A percentile compares a stretch with the other conserved stretches of the same genome.
Evolutionary conservation across 2,329 filamentous ascomycete genomes (phyloP).

Genomic region (Xylariomycetidae sp.): DNA sequence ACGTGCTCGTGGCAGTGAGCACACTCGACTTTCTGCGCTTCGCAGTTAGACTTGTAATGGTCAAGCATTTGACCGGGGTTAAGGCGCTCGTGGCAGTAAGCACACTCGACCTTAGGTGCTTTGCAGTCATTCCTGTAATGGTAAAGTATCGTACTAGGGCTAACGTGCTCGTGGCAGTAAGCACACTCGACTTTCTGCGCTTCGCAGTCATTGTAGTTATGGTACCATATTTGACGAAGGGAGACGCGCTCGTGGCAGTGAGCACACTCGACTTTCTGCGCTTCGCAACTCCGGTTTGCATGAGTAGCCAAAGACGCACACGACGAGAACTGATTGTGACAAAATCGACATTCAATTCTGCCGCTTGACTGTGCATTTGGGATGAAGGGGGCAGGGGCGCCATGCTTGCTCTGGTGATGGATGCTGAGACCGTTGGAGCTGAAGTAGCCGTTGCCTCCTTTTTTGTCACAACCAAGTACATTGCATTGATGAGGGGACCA

Average conservation of each 20-base stretch:
- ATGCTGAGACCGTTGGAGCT: neutral
- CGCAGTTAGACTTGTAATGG: neutral
- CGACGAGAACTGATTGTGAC: too few relatives aligned
- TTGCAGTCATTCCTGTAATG: neutral
- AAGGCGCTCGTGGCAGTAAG: slow-evolving; percentile 1
- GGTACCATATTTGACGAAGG: neutral
- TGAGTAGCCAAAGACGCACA: too few relatives aligned
- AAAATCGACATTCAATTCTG: too few relatives aligned
- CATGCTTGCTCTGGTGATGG: slow-evolving; percentile 6
- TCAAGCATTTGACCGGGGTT: neutral
- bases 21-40: neutral
- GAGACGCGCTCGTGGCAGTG: neutral
- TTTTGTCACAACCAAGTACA: slow-evolving; percentile 5
- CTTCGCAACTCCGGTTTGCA: neutral
- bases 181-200: neutral
- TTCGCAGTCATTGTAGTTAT: neutral
- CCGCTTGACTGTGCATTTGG: too few relatives aligned
- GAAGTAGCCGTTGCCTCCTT: slow-evolving; percentile 7
- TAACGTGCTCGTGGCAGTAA: neutral
- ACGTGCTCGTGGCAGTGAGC: slow-evolving; percentile 1
- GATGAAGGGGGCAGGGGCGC: neutral
- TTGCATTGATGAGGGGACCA: slow-evolving; percentile 11
- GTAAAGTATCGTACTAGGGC: neutral
- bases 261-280: neutral
- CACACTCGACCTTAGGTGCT: neutral